A percentile compares a stretch with the other conserved stretches of the same genome.
Conservation (phyloP, 75 land plant genomes). For the Chamaecyparis obtusa region DNA sequence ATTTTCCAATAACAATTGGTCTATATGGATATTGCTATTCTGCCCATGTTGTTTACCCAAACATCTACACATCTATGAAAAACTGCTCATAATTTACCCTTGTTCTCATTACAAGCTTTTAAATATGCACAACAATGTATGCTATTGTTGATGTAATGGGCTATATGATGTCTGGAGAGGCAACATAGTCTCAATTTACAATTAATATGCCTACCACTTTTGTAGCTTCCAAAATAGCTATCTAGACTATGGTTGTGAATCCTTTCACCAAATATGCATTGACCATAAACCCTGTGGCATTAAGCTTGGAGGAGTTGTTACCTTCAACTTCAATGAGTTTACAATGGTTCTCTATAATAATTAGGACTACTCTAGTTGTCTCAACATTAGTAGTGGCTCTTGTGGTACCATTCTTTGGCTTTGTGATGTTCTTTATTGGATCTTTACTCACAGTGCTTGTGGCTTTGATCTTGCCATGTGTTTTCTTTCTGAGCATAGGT, state of each 20-base stretch:
- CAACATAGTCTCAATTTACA: too few species aligned
- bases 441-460: slow-evolving; percentile 92
- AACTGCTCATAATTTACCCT: slow-evolving; percentile 47
- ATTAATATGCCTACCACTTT: too few species aligned
- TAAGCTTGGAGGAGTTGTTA: too few species aligned
- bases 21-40: slow-evolving; percentile 88
- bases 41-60: slow-evolving; percentile 88
- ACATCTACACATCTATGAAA: slow-evolving; percentile 81
- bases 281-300: slow-evolving; percentile 69
- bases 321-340: too few species aligned
- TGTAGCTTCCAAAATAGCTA: slow-evolving; percentile 76
- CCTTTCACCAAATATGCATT: slow-evolving; percentile 96
- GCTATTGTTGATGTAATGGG: too few species aligned
- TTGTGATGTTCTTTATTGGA: slow-evolving; percentile 89
- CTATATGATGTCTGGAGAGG: too few species aligned
- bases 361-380: too few species aligned
- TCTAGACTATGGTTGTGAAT: slow-evolving; percentile 90
- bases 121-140: too few species aligned
- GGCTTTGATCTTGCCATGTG: slow-evolving; percentile 86
- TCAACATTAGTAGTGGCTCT: too few species aligned
- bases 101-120: too few species aligned
- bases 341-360: too few species aligned
- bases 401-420: slow-evolving; percentile 68
- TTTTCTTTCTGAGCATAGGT: too few species aligned
- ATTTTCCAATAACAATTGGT: slow-evolving; percentile 77